Evolutionary conservation across 129 eudicot species (phyloP), one percentile per base, ranked within the genome.

Genomic region (Flaveria bidentis): DNA sequence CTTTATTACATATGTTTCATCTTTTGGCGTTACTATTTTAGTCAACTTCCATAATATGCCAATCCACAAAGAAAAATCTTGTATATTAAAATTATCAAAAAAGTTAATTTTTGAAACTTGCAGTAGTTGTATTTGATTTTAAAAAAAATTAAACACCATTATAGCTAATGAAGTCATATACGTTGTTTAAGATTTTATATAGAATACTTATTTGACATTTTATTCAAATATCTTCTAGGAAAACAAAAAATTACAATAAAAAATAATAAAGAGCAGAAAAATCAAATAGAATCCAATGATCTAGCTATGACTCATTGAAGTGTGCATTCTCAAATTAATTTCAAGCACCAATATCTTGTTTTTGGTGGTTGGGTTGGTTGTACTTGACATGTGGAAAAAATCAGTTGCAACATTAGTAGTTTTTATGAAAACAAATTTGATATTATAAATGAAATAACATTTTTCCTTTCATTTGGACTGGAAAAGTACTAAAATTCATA

Each of bases 321-420:
- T 9, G 23, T 68, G 69, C 60, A 77, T 69, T 45, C 30, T 42
- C 46, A 25, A 45, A 56, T 77, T 77, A 77, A 77, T 56, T 68
- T 55, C 53, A 77, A 25, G 69, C 76, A 77, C 61, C 81, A 56
- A 57, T 57, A 69, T 77, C 81, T 67, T 77, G 81, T 69, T 77
- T 69, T 56, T 77, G 81, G 81, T 77, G 17, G 81, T 77, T 77
- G 81, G 76, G 81, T 77, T 77, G 76, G 61, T 77, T 23, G 75
- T 56, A 57, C 58, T 77, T 77, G 41, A 77, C 39, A 68, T 10
- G 44, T 42, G 30, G 50, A 77, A 56, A 56, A 39, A 67, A 39
- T 76, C 57, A 18, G 39, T 18, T 73, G 41, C 13, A 56, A 39
- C 23, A 52, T 50, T 50, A 49, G 28, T 15, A 6, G 41, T 12